Conservation (phyloP, 371 early-diverging fungal species). For the Mucor irregularis region DNA sequence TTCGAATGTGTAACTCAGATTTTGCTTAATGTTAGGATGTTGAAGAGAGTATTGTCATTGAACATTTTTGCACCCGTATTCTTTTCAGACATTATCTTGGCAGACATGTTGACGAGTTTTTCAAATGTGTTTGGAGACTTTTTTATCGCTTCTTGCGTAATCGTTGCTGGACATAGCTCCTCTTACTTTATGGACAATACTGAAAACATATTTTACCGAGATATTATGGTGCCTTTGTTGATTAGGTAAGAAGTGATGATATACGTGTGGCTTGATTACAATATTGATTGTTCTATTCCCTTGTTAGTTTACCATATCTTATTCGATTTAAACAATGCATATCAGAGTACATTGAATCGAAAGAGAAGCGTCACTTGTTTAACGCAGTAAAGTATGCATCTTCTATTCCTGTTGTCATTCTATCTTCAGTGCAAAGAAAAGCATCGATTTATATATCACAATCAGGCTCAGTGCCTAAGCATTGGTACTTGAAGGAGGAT, state of each 20-base stretch:
- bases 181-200: slow-evolving; percentile 30
- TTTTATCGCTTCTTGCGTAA: slow-evolving; percentile 57
- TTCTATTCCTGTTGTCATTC: slow-evolving; percentile 82
- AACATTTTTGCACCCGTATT: slow-evolving; percentile 61
- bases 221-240: slow-evolving; percentile 57
- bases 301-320: slow-evolving; percentile 72
- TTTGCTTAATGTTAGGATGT: slow-evolving; percentile 17
- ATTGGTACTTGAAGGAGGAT: slow-evolving; percentile 44
- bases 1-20: too few species aligned
- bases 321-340: slow-evolving; percentile 88
- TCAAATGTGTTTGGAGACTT: slow-evolving; percentile 86
- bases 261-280: neutral
- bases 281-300: neutral
- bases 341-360: slow-evolving; percentile 66
- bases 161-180: slow-evolving; percentile 39
- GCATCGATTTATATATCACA: slow-evolving; percentile 40
- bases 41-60: slow-evolving; percentile 47
- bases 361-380: slow-evolving; percentile 69
- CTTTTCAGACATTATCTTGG: slow-evolving; percentile 85
- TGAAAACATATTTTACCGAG: slow-evolving; percentile 45
- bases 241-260: slow-evolving; percentile 49
- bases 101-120: slow-evolving; percentile 92
- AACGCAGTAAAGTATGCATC: slow-evolving; percentile 88
- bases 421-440: slow-evolving; percentile 67
- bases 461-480: slow-evolving; percentile 33